phyloP scores from a whole-genome alignment of 176 grass and related monocot species.

The Otatea glauca region DNA sequence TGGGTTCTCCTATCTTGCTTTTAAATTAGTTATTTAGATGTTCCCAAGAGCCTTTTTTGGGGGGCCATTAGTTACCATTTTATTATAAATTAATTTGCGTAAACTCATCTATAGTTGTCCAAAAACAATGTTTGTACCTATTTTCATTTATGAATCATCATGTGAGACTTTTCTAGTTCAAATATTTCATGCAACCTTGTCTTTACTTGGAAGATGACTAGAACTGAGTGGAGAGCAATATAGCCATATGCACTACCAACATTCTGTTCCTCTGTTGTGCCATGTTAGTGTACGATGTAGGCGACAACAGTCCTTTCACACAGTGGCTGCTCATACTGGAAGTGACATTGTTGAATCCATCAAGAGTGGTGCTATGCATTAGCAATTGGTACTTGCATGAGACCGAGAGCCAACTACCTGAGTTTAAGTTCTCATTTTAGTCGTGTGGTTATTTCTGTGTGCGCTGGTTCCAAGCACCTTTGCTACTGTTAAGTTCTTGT shows the following conservation, averaged over 20 bases:
- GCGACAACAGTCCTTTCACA: neutral
- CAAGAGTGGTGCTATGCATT: neutral
- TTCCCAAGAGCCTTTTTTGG: neutral
- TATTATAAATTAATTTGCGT: neutral
- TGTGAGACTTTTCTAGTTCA: neutral
- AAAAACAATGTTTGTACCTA: neutral
- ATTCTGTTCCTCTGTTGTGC: neutral
- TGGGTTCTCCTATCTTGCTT: neutral
- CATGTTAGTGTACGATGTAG: constrained; percentile 9
- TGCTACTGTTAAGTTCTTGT: neutral
- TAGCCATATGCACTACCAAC: neutral
- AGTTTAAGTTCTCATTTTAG: constrained; percentile 15
- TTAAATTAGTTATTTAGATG: neutral
- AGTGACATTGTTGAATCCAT: constrained; percentile 4
- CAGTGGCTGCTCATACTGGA: neutral
- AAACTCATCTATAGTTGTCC: neutral
- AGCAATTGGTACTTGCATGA: constrained; percentile 6
- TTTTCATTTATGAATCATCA: neutral
- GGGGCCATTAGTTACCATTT: neutral
- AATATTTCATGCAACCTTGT: neutral
- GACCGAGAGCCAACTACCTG: neutral
- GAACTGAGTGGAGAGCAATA: neutral
- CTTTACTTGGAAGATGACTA: neutral
- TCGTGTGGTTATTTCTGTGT: constrained; percentile 4
- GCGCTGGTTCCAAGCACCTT: neutral